Percentiles rank a stretch among this genome's conserved stretches.
phyloP scores from a whole-genome alignment of 306 rosid genomes.

The Lupinus albus region DNA sequence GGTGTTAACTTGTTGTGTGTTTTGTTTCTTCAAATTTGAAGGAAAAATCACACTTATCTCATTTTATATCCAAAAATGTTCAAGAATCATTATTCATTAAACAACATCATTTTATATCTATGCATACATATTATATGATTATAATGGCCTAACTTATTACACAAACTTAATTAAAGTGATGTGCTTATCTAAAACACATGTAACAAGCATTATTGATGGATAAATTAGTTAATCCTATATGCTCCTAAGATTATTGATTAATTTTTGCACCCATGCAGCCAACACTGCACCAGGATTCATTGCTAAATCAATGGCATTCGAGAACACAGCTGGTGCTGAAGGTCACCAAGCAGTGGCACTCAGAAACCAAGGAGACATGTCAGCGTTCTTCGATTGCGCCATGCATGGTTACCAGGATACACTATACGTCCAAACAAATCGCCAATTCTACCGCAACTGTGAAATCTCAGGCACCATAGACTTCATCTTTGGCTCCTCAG shows the following conservation, averaged over 20 bases:
- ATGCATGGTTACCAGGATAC: slow-evolving; percentile 73
- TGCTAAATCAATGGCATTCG: slow-evolving; percentile 62
- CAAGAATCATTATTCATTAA: no score
- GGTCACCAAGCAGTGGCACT: slow-evolving; percentile 85
- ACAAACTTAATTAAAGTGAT: neutral
- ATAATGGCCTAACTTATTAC: neutral
- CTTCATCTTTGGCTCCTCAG: slow-evolving; percentile 65
- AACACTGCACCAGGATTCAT: slow-evolving; percentile 56
- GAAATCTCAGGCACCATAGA: slow-evolving; percentile 76
- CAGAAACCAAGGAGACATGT: slow-evolving; percentile 59
- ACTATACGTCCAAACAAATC: slow-evolving; percentile 54
- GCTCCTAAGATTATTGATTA: neutral
- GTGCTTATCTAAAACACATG: neutral
- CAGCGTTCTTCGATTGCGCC: slow-evolving; percentile 59
- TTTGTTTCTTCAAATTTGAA: no score
- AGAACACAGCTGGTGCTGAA: slow-evolving; percentile 62
- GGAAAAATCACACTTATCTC: no score
- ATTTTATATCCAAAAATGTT: no score
- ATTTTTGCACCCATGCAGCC: slow-evolving; percentile 26
- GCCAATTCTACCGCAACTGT: slow-evolving; percentile 81
- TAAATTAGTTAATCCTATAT: no score
- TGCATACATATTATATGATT: no score
- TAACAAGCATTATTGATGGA: no score
- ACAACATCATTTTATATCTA: no score
- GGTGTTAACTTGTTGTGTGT: no score